Base-by-base conservation (phyloP, 2,329 filamentous ascomycete species). In the Neodidymelliopsis sp. region DNA sequence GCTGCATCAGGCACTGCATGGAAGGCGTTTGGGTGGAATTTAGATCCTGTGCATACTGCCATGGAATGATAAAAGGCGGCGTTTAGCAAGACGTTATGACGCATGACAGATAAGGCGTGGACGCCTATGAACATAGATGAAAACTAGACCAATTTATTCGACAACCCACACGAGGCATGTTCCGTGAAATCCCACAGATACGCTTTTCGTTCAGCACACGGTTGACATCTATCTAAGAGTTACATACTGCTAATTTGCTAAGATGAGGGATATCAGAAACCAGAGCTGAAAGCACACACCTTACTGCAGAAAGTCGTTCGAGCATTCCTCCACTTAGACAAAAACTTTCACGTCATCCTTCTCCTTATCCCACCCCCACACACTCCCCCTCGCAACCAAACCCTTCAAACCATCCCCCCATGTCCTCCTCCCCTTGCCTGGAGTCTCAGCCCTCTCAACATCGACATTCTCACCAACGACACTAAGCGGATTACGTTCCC, bases 361-460 rank as follows among this genome's bases (percentile, higher is more conserved):
- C 38, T 59, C 53, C 30, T 49, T 50, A 10, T 59, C 48, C 49
- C 55, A 60, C 25, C 53, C 46, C 43, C 49, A 55, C 23, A 49
- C 28, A 34, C 51, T 53, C 7, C 46, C 44, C 33, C 58, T 41
- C n/a, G 56, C 36, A 29, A 65, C 24, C 24, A 60, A 49, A 15
- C 44, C 49, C 52, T 57, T 67, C 53, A 57, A 44, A 41, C 59
- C 64, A 19, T 41, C 48, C 4, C 62, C 62, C 66, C 62, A 63
- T 24, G 55, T 62, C 50, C 56, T 60, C 54, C 43, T 57, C 51
- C 22, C 42, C 40, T 45, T 56, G 15, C 44, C 58, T 8, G 34
- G 23, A 23, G 54, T 55, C 8, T 52, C 54, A 34, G 42, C 57
- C n/a, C 33, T 43, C 11, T 50, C 49, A 40, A 27, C 35, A 20